Base-by-base conservation (phyloP, 225 moss, liverwort and hornwort genomes). In the Thuidium tamariscinum region DNA sequence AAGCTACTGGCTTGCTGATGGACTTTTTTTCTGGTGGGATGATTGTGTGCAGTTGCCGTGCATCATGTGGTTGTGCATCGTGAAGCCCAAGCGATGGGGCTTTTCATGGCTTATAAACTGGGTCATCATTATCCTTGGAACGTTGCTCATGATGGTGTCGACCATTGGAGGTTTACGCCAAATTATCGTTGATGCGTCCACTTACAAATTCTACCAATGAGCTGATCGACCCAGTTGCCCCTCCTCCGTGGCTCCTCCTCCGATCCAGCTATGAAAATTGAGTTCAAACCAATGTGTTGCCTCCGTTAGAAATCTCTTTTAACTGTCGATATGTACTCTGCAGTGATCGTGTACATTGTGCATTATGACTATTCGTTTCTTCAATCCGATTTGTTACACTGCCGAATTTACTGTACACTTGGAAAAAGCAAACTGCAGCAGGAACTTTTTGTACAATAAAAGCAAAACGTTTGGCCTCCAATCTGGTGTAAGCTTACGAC, bases 11-110 rank as follows among this genome's bases (percentile, higher is more conserved):
- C 16, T 80, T 74, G 22, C 41, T 85, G 62, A 46, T 36, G 48
- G 7, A n/a, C 49, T 52, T 52, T 13, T 26, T 27, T 55, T 46
- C 18, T 62, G 82, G 34, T 68, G 73, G 68, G 17, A 44, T 54
- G 75, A 27, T 67, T 86, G 81, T 76, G 82, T 62, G 89, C 89
- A 93, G 94, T 78, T 94, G 81, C 94, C 94, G 27, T 94, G 93
- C 88, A 93, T 94, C 63, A 93, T 94, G 88, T 94, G 94, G 94
- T 82, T 94, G 71, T 86, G 89, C 70, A 92, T 93, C 22, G 90
- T 90, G 86, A 93, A 94, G 83, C 94, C 93, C 32, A 93, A 88
- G 80, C 57, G 3, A 22, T 91, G 16, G 5, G 70, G 89, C 5
- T 6, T 86, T 21, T 84, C 88, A 2, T 94, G 94, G 94, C 5